Conservation (phyloP, 2,329 filamentous ascomycete species). For the Macrophomina tecta region DNA sequence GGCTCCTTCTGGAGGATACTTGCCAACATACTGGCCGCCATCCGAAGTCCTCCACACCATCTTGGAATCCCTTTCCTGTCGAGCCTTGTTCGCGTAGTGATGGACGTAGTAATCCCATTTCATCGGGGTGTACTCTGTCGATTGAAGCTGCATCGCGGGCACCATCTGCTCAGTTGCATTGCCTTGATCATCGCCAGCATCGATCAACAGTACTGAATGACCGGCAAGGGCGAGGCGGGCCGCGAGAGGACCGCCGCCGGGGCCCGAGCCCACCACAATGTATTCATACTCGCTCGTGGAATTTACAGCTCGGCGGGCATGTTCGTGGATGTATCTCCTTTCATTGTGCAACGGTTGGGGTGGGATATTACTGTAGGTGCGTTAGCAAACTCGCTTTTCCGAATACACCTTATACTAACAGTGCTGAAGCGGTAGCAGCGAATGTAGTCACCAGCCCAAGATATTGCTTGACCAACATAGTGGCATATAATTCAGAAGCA, state of each 20-base stretch:
- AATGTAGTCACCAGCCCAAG: background rate
- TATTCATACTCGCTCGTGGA: constrained; percentile 59
- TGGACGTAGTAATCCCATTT: constrained; percentile 69
- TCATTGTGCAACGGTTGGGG: background rate
- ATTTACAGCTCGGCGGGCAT: background rate
- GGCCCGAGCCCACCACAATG: constrained; percentile 66
- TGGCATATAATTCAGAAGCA: background rate
- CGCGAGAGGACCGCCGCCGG: constrained; percentile 65
- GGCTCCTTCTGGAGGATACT: constrained; percentile 60
- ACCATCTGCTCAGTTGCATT: constrained; percentile 55
- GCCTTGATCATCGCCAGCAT: constrained; percentile 65
- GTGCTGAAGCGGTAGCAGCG: constrained; percentile 2
- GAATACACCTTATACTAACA: background rate
- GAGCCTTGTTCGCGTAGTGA: constrained; percentile 62
- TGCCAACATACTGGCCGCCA: constrained; percentile 60
- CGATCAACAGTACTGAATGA: constrained; percentile 64
- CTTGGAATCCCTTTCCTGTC: constrained; percentile 65
- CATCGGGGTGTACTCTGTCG: constrained; percentile 64
- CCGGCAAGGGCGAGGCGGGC: constrained; percentile 64
- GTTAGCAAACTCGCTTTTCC: background rate
- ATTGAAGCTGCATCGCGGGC: constrained; percentile 59
- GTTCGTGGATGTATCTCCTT: constrained; percentile 1
- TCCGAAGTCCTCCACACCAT: constrained; percentile 61
- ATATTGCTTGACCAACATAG: constrained; percentile 13
- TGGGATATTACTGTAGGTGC: background rate